phyloP scores from a whole-genome alignment of 1,284 basidiomycete genomes.

The Puccinia horiana region DNA sequence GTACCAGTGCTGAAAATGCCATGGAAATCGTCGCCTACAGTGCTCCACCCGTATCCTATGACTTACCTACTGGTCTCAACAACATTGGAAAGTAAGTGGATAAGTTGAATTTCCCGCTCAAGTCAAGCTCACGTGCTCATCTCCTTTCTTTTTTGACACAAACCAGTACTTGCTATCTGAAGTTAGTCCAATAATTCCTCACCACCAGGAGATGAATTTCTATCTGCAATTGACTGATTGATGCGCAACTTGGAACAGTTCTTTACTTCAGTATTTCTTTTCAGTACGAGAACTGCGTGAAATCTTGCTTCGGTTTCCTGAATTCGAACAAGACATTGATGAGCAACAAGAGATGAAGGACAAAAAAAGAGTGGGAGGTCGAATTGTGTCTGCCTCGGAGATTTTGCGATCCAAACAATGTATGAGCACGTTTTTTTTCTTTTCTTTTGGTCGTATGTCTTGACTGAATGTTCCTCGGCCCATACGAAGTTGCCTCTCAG shows the following conservation, averaged over 20 bases:
- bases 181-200: conserved; percentile 25
- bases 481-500: conserved; percentile 70
- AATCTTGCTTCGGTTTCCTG: conserved; percentile 67
- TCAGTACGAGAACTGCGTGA: conserved; percentile 85
- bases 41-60: conserved; percentile 62
- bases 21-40: conserved; percentile 43
- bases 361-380: conserved; percentile 78
- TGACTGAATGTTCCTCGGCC: background rate
- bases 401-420: conserved; percentile 80
- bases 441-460: background rate
- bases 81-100: conserved; percentile 73
- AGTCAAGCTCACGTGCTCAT: conserved; percentile 57
- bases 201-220: background rate
- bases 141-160: background rate
- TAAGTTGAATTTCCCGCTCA: conserved; percentile 76
- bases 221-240: conserved; percentile 1
- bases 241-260: conserved; percentile 12
- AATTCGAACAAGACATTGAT: conserved; percentile 64
- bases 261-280: conserved; percentile 75
- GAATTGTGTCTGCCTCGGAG: conserved; percentile 75
- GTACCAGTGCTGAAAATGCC: background rate
- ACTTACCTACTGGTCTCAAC: conserved; percentile 80
- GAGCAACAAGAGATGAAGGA: conserved; percentile 60
- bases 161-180: conserved; percentile 50
- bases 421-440: conserved; percentile 59